A percentile compares a stretch with the other conserved stretches of the same genome.
phyloP scores from a whole-genome alignment of 257 asterid species.

The Nicotiana sylvestris region DNA sequence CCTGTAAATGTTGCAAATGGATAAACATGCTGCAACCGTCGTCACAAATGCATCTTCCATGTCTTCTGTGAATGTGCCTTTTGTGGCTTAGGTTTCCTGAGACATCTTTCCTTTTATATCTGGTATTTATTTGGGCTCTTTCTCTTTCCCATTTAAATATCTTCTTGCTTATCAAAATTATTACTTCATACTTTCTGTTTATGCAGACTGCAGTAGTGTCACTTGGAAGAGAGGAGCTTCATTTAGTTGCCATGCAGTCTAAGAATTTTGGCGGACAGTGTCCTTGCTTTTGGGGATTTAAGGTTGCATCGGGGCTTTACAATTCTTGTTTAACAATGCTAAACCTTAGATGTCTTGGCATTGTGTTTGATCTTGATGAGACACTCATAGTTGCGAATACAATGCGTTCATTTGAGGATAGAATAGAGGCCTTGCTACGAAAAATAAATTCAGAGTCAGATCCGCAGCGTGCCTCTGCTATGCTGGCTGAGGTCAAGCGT shows the following conservation, averaged over 20 bases:
- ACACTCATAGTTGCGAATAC: conserved; percentile 97
- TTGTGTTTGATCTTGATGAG: conserved; percentile 97
- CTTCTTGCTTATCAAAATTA: neutral
- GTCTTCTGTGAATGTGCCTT: neutral
- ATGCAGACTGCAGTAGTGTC: conserved; percentile 78
- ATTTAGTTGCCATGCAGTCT: conserved; percentile 93
- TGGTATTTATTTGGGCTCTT: conserved; percentile 10
- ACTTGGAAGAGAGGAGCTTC: conserved; percentile 68
- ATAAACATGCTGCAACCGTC: neutral
- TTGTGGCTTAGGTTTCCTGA: conserved; percentile 3
- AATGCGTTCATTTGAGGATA: conserved; percentile 94
- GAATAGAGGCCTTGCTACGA: conserved; percentile 78
- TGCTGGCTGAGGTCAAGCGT: conserved; percentile 81
- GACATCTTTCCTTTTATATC: neutral
- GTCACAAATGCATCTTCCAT: neutral
- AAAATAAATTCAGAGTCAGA: conserved; percentile 69
- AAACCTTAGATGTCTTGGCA: conserved; percentile 93
- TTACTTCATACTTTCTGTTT: conserved; percentile 13
- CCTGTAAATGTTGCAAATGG: neutral
- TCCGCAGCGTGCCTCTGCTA: conserved; percentile 74
- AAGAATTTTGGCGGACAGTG: conserved; percentile 54
- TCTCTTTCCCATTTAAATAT: neutral
- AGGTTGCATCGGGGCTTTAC: conserved; percentile 61
- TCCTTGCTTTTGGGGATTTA: conserved; percentile 94
- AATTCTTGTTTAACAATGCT: conserved; percentile 84